Percentiles rank a stretch among this genome's conserved stretches.
Evolutionary conservation across 2,329 filamentous ascomycete genomes (phyloP).

Genomic region (Fusarium illudens): DNA sequence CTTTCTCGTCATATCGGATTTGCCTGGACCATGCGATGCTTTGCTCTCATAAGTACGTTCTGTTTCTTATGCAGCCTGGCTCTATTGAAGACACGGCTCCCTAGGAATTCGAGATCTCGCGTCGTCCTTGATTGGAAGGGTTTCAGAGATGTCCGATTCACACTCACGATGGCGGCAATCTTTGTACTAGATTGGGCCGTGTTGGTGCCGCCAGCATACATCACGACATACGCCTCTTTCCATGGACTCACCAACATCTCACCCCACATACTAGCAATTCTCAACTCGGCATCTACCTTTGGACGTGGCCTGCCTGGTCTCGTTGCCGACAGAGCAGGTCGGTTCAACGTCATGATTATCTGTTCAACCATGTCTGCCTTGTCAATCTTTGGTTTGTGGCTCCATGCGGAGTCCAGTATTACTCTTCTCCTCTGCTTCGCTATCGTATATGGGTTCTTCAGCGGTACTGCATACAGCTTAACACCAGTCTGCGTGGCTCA

Average conservation of each 20-base stretch:
- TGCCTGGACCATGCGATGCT: not conserved
- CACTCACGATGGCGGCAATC: not conserved
- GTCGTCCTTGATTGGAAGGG: not conserved
- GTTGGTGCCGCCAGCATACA: conserved; percentile 9
- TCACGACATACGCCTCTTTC: conserved; percentile 6
- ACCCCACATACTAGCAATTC: conserved; percentile 6
- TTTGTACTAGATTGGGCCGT: conserved; percentile 12
- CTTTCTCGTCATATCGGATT: not conserved
- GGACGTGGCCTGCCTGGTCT: conserved; percentile 9
- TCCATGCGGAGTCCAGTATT: not conserved
- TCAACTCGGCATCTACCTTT: conserved; percentile 7
- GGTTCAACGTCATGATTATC: conserved; percentile 13
- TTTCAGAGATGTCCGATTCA: not conserved
- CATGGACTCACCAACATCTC: not conserved
- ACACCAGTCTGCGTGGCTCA: conserved; percentile 21
- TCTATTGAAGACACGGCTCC: not conserved
- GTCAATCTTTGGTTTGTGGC: conserved; percentile 17
- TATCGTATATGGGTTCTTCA: conserved; percentile 6
- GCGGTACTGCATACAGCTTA: conserved; percentile 11
- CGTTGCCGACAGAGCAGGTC: conserved; percentile 7
- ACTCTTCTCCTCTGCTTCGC: not conserved
- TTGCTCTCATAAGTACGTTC: not conserved
- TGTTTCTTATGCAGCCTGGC: not conserved
- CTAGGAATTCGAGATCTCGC: not conserved
- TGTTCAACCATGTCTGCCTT: not conserved